Percentiles rank a stretch among this genome's conserved stretches.
These are phyloP conservation scores for Sporothrix inflata DNA, from an alignment of 2,329 filamentous ascomycete genomes.

Conservation along the genomic window DNA sequence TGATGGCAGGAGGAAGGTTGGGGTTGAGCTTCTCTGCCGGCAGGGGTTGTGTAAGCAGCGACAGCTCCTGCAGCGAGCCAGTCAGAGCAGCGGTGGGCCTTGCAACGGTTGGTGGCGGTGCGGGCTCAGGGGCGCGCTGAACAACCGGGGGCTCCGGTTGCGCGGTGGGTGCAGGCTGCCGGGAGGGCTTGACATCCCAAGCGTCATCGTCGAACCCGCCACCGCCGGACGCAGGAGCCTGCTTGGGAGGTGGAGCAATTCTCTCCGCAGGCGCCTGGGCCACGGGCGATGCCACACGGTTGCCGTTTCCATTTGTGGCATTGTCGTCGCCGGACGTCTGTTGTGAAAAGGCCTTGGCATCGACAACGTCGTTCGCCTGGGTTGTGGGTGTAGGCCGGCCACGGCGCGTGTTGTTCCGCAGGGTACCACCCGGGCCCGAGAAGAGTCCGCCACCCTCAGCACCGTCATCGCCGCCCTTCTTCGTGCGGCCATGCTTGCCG, in stretches of 20 bases:
- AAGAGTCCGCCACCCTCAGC: slow-evolving; percentile 72
- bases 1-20: slow-evolving; percentile 39
- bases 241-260: slow-evolving; percentile 18
- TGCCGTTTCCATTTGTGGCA: slow-evolving; percentile 37
- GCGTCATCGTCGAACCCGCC: slow-evolving; percentile 91
- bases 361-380: slow-evolving; percentile 81
- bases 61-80: slow-evolving; percentile 67
- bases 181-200: slow-evolving; percentile 90
- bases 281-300: slow-evolving; percentile 44
- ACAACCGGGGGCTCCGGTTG: slow-evolving; percentile 45
- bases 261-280: slow-evolving; percentile 35
- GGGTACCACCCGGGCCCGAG: slow-evolving; percentile 84
- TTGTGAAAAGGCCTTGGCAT: slow-evolving; percentile 80
- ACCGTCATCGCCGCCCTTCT: slow-evolving; percentile 61
- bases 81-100: slow-evolving; percentile 56
- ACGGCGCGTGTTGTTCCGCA: slow-evolving; percentile 94
- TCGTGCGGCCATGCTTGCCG: slow-evolving; percentile 71
- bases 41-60: slow-evolving; percentile 56
- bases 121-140: slow-evolving; percentile 45
- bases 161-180: slow-evolving; percentile 50
- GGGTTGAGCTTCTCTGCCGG: slow-evolving; percentile 51
- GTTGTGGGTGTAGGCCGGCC: slow-evolving; percentile 85
- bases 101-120: slow-evolving; percentile 41
- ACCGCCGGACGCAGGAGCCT: slow-evolving; percentile 30
- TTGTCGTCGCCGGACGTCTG: slow-evolving; percentile 53